Base-by-base conservation (phyloP, 106 monocot species). In the Amphibolis antarctica region DNA sequence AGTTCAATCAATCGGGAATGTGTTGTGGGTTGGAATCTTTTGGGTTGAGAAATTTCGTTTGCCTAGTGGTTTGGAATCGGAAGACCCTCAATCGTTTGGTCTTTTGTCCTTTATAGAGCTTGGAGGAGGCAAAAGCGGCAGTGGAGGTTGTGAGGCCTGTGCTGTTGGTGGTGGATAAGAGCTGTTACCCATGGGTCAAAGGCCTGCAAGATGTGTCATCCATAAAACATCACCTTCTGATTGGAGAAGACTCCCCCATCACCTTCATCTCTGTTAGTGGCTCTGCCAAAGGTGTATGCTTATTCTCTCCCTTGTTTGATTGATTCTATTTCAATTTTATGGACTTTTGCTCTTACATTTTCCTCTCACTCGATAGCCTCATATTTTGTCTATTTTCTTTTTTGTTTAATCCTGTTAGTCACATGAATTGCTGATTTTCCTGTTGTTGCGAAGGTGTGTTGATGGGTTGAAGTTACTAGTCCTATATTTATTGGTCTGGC, bases 41-140 rank as follows among this genome's bases (percentile, higher is more conserved):
- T 36, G 36, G 36, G 7, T 36, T 2, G 2, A 36, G 7, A 36
- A 36, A 7, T 4, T 36, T 36, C 7, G 2, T 2, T 36, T 36
- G 36, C 36, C 36, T 36, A 7, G 36, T 36, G 2, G 36, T 36
- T 36, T 36, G 36, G 36, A 36, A 36, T 36, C 36, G n/a, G n/a
- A 36, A 36, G 36, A 36, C 7, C 36, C 4, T 36, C n/a, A n/a
- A n/a, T n/a, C n/a, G n/a, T n/a, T n/a, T n/a, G 21, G 22, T 49
- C 17, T 49, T 49, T 18, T 49, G 10, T 22, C 11, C 11, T 54
- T 22, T 54, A 23, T 42, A 94, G 94, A 96, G 82, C 56, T 71
- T 89, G 36, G 73, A 89, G 43, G 94, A 89, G 68, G 86, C 84
- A 27, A 82, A 26, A 53, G 63, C 44, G 6, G 89, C 94, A 10